A percentile compares a stretch with the other conserved stretches of the same genome.
Conservation (phyloP, 2,329 filamentous ascomycete species). For the Aspergillus tubingensis region DNA sequence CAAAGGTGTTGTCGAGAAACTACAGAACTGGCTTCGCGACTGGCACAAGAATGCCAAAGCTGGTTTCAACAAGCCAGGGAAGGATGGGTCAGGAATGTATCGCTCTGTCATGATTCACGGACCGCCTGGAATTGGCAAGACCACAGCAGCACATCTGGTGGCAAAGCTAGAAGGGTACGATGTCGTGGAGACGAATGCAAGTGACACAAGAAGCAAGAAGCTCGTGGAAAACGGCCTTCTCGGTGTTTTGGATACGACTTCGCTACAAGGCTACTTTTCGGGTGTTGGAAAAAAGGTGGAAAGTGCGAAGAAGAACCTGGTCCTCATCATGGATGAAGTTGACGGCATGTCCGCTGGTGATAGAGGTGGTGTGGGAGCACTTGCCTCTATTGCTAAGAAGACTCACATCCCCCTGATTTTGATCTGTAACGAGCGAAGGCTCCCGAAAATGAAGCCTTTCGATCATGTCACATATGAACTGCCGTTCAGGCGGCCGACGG, state of each 20-base stretch:
- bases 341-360: conserved; percentile 99
- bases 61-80: conserved; percentile 77
- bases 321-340: conserved; percentile 98
- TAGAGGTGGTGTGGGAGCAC: conserved; percentile 88
- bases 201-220: conserved; percentile 93
- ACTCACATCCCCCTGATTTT: conserved; percentile 92
- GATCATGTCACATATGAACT: conserved; percentile 83
- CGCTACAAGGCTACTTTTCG: conserved; percentile 86
- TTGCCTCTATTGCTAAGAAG: conserved; percentile 94
- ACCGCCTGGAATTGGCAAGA: conserved; percentile 95
- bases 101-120: conserved; percentile 95
- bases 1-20: conserved; percentile 83
- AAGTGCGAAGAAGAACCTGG: conserved; percentile 81
- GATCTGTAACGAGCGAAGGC: conserved; percentile 91
- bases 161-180: conserved; percentile 93
- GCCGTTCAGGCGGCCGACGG: conserved; percentile 83
- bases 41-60: conserved; percentile 79
- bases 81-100: conserved; percentile 79
- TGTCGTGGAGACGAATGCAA: conserved; percentile 91
- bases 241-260: conserved; percentile 91
- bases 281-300: conserved; percentile 80
- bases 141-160: conserved; percentile 90
- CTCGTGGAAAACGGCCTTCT: conserved; percentile 85
- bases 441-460: conserved; percentile 98
- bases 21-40: conserved; percentile 81